phyloP scores from a whole-genome alignment of 2,329 filamentous ascomycete genomes.

The Aureobasidium sp. region DNA sequence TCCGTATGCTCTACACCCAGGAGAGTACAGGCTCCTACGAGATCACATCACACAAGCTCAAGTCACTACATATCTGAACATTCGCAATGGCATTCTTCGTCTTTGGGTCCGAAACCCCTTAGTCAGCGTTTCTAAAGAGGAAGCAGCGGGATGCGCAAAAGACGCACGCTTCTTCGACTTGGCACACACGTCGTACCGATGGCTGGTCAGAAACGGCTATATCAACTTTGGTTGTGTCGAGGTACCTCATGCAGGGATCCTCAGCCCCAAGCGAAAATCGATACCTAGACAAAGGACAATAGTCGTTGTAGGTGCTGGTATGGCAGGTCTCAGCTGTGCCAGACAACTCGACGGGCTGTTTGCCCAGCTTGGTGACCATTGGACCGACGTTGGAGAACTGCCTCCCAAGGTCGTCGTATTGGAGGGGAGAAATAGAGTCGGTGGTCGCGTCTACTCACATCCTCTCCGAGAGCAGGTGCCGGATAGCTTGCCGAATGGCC shows the following conservation, averaged over 20 bases:
- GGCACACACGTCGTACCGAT: slow-evolving; percentile 82
- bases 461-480: slow-evolving; percentile 52
- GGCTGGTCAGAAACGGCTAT: slow-evolving; percentile 82
- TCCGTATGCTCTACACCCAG: slow-evolving; percentile 76
- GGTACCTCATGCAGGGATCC: slow-evolving; percentile 36
- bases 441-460: slow-evolving; percentile 88
- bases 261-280: slow-evolving; percentile 18
- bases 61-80: slow-evolving; percentile 91
- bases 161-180: slow-evolving; percentile 83
- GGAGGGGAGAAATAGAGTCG: slow-evolving; percentile 79
- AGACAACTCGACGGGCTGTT: slow-evolving; percentile 85
- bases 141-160: slow-evolving; percentile 83
- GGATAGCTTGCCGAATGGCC: slow-evolving; percentile 42
- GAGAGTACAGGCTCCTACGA: slow-evolving; percentile 73
- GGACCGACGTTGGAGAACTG: slow-evolving; percentile 56
- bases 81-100: slow-evolving; percentile 85
- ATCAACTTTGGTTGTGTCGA: slow-evolving; percentile 94
- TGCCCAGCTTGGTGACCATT: slow-evolving; percentile 63
- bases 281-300: slow-evolving; percentile 59
- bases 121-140: slow-evolving; percentile 68
- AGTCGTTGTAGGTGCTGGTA: slow-evolving; percentile 84
- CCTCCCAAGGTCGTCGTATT: slow-evolving; percentile 69
- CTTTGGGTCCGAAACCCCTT: slow-evolving; percentile 84
- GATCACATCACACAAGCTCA: slow-evolving; percentile 78
- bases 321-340: slow-evolving; percentile 85